Evolutionary conservation across 78 protist genomes (phyloP).

Genomic region (Chrysochromulina tobinii): DNA sequence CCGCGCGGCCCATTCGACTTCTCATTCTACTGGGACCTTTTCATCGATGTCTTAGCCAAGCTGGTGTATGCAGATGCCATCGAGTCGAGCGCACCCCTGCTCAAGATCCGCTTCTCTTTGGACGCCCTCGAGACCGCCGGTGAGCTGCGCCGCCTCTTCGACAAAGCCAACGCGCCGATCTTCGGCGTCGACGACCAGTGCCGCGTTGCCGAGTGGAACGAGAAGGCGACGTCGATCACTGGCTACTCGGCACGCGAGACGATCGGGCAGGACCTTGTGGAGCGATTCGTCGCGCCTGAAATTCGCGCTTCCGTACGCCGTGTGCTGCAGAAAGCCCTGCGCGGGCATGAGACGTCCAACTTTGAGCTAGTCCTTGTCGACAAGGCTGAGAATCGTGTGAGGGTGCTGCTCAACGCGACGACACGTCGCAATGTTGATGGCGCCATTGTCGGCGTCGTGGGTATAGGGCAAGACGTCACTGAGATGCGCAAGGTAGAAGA

Average conservation of each 20-base stretch:
- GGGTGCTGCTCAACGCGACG: neutral
- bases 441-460: neutral
- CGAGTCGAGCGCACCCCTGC: no score
- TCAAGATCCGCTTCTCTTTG: no score
- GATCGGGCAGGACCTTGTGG: neutral
- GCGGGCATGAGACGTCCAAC: neutral
- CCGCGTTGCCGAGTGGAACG: constrained; percentile 10
- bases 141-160: neutral
- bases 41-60: no score
- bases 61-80: no score
- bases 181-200: neutral
- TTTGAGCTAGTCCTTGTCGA: neutral
- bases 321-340: neutral
- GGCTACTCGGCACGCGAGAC: neutral
- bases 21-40: no score
- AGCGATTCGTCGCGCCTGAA: neutral
- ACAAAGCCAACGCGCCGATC: constrained; percentile 22
- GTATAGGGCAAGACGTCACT: constrained; percentile 26
- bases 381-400: neutral
- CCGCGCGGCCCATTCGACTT: no score
- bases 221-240: neutral
- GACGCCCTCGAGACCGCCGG: no score
- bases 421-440: neutral
- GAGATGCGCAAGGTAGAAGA: neutral
- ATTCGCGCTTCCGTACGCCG: neutral